phyloP scores from a whole-genome alignment of 331 rosid species.

The Acacia pycnantha region DNA sequence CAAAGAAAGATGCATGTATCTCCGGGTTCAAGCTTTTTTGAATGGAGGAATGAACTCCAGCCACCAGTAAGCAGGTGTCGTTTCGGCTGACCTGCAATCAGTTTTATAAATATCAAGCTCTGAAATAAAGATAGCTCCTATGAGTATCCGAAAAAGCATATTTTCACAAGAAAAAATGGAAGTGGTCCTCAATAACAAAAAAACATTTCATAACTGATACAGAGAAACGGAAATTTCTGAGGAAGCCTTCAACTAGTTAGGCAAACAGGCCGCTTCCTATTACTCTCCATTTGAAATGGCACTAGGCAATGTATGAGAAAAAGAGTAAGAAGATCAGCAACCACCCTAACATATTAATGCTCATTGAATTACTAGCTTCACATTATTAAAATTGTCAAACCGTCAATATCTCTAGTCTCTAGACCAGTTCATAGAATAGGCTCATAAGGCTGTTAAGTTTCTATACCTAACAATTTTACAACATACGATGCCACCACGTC shows the following conservation, averaged over 20 bases:
- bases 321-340: not conserved
- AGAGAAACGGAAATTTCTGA: not conserved
- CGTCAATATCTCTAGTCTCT: not conserved
- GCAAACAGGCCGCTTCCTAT: not conserved
- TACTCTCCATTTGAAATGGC: not conserved
- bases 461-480: not conserved
- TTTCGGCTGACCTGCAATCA: conserved; percentile 65
- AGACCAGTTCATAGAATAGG: not conserved
- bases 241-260: not conserved
- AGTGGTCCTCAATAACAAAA: not conserved
- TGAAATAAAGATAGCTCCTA: not conserved
- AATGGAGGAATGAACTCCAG: conserved; percentile 66
- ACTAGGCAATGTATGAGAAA: not conserved
- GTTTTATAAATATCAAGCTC: conserved; percentile 16
- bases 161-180: not conserved
- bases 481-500: not conserved
- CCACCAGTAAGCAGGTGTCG: conserved; percentile 76
- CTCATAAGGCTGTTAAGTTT: not conserved
- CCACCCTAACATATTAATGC: not conserved
- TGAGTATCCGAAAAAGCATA: not conserved
- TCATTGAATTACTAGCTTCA: not conserved
- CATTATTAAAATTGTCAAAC: not conserved
- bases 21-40: conserved; percentile 67
- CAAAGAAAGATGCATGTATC: conserved; percentile 67
- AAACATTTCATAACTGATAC: not conserved